A percentile compares a stretch with the other conserved stretches of the same genome.
phyloP scores from a whole-genome alignment of 2,329 filamentous ascomycete genomes.

The Claviceps sp. region DNA sequence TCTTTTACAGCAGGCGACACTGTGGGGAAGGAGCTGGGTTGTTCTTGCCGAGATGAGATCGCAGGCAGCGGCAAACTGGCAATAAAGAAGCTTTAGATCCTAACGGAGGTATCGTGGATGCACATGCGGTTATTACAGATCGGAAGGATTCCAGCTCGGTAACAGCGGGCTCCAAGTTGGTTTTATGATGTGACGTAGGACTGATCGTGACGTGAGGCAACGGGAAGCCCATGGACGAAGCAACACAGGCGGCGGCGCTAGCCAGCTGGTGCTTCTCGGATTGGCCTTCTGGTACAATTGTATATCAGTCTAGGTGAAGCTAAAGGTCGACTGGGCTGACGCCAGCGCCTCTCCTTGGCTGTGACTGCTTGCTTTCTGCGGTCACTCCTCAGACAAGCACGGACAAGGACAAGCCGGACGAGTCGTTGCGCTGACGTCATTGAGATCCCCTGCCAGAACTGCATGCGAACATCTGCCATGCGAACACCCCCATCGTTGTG shows the following conservation, averaged over 20 bases:
- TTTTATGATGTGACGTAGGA: conserved; percentile 3
- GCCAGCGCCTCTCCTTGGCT: neutral
- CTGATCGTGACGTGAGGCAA: neutral
- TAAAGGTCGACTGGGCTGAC: neutral
- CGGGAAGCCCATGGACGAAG: neutral
- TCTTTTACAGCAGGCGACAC: neutral
- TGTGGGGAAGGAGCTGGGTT: neutral
- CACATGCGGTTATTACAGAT: neutral
- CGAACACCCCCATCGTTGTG: no score
- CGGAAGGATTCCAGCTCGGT: neutral
- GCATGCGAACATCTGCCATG: neutral
- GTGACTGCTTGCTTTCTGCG: neutral
- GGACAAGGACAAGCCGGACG: neutral
- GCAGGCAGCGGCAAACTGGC: neutral
- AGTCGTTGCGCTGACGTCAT: conserved; percentile 12
- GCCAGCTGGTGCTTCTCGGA: neutral
- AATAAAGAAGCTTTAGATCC: neutral
- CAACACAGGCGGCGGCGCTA: neutral
- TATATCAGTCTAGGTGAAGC: no score
- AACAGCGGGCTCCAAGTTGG: neutral
- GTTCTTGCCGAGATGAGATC: neutral
- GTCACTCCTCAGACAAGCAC: neutral
- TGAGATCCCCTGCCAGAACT: conserved; percentile 7
- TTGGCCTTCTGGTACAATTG: neutral
- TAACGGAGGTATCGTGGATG: neutral